phyloP scores from a whole-genome alignment of 2,329 filamentous ascomycete genomes.

The Pseudogymnoascus sp. region DNA sequence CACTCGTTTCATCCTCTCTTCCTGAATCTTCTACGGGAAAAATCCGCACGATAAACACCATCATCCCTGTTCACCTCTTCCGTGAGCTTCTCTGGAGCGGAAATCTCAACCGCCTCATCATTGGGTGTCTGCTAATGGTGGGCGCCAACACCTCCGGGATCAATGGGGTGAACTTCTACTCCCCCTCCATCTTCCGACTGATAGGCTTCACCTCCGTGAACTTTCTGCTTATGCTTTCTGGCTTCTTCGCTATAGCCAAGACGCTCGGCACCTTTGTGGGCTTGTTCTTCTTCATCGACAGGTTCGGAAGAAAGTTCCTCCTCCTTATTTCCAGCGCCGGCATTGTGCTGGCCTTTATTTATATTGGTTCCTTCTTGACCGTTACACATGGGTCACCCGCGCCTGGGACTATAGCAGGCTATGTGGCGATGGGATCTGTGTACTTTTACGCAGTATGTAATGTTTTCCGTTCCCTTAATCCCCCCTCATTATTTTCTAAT shows the following conservation, averaged over 20 bases:
- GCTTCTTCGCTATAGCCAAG: constrained; percentile 12
- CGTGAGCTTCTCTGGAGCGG: constrained; percentile 21
- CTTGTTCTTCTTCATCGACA: constrained; percentile 1
- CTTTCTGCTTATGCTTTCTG: constrained; percentile 19
- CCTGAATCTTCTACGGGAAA: background rate
- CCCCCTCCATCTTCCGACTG: constrained; percentile 19
- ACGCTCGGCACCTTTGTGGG: background rate
- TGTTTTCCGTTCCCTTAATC: background rate
- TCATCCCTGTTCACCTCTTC: background rate
- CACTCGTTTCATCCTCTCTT: background rate
- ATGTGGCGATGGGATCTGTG: constrained; percentile 21
- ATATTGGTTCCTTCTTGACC: constrained; percentile 23
- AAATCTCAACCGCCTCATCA: constrained; percentile 18
- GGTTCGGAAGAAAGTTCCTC: constrained; percentile 8
- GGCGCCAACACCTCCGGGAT: constrained; percentile 24
- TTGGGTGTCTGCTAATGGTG: constrained; percentile 21
- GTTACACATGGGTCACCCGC: constrained; percentile 15
- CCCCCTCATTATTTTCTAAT: background rate
- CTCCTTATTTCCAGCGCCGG: constrained; percentile 10
- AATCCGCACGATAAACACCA: background rate
- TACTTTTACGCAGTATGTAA: constrained; percentile 21
- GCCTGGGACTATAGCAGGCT: constrained; percentile 16
- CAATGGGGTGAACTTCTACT: constrained; percentile 25
- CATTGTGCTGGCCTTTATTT: constrained; percentile 18
- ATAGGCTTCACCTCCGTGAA: constrained; percentile 22